Base-by-base conservation (phyloP, 2,329 filamentous ascomycete genomes). In the Claviceps spartinae region DNA sequence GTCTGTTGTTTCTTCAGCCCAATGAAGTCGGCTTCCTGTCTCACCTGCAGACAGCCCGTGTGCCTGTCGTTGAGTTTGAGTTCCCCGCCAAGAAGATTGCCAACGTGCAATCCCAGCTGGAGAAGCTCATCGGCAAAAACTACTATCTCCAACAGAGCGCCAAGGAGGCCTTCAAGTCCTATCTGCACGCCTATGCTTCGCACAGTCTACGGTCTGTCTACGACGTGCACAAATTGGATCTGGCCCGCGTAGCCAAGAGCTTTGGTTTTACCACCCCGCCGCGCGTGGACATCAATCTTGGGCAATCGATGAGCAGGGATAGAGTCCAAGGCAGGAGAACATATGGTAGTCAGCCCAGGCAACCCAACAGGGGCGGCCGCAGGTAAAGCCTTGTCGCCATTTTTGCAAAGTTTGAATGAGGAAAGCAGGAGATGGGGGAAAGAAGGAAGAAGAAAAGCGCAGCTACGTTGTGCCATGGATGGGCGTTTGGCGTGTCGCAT, bases 41-140 rank as follows among this genome's bases (percentile, higher is more conserved):
- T 52, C 87, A 96, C 63, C 78, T 98, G 56, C 94, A 95, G 70
- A 86, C 89, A 50, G 89, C 90, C 14, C 82, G 88, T 55, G 90
- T 98, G 1, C 93, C 93, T 2, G 83, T 98, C 6, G 88, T 95
- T 30, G 93, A 98, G 69, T 97, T 95, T 63, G 91, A 97, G 63
- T 93, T 98, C 64, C 91, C 91, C 1, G 75, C 82, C 52, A 90
- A 87, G 72, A 95, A 95, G 76, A 88, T 98, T 58, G 75, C 91
- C 62, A 93, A 94, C 63, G 83, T 95, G 59, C 84, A 94, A 72
- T 82, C 86, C 61, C 89, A 96, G 69, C 79, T 97, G 9, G 91
- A 97, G 76, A 93, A 91, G 71, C 78, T 97, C 58, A 94, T 98
- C 61, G 81, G 81, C 34, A 86, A 93, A 67, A 97, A 98, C 70